phyloP scores from a whole-genome alignment of 106 monocot species.

The Ottelia alismoides region DNA sequence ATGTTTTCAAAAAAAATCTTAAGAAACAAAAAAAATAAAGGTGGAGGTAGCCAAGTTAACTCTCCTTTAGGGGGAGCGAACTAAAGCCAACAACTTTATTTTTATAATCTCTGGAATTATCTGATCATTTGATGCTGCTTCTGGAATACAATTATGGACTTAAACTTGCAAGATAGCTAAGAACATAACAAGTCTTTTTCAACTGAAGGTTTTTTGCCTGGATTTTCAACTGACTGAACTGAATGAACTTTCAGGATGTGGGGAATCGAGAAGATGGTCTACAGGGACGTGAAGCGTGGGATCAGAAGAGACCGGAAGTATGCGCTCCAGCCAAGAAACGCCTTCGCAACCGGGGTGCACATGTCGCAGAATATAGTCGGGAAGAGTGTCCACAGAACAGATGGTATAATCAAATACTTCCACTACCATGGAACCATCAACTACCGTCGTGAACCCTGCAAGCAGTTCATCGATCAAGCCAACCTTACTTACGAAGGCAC shows the following conservation, averaged over 20 bases:
- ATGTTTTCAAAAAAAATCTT: too few relatives aligned
- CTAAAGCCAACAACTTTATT: too few relatives aligned
- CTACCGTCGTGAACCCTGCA: slow-evolving; percentile 36
- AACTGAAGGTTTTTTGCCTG: too few relatives aligned
- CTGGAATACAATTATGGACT: too few relatives aligned
- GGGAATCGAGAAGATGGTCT: slow-evolving; percentile 77
- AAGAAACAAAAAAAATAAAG: too few relatives aligned
- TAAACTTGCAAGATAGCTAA: too few relatives aligned
- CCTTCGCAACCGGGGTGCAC: slow-evolving; percentile 61
- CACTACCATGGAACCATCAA: slow-evolving; percentile 68
- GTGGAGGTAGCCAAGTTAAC: too few relatives aligned
- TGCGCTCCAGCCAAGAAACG: slow-evolving; percentile 44
- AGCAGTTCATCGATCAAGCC: slow-evolving; percentile 17
- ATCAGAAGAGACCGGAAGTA: slow-evolving; percentile 52
- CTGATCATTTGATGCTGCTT: too few relatives aligned
- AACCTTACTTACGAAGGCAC: slow-evolving; percentile 16
- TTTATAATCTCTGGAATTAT: too few relatives aligned
- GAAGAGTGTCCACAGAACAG: slow-evolving; percentile 30
- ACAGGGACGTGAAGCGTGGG: slow-evolving; percentile 41
- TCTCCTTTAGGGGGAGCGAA: too few relatives aligned
- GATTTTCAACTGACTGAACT: too few relatives aligned
- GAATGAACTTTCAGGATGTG: slow-evolving; percentile 34
- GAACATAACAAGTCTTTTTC: too few relatives aligned
- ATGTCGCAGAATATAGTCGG: slow-evolving; percentile 54
- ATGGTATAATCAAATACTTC: slow-evolving; percentile 39